Base-by-base conservation (phyloP, 768 basidiomycete genomes). In the Sistotremastrum niveocremeum region DNA sequence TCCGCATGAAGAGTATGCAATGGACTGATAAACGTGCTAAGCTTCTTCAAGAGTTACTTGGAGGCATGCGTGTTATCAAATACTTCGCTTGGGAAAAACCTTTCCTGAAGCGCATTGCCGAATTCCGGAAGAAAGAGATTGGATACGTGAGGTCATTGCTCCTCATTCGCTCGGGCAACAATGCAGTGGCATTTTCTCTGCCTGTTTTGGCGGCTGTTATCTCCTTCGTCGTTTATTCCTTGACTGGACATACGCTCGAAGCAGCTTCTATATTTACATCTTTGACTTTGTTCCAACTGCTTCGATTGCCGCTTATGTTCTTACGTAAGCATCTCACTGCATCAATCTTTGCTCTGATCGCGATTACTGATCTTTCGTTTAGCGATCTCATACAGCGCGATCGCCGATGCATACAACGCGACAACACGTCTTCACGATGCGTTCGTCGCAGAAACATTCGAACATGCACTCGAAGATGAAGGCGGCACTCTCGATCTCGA, bases 1-100 rank as follows among this genome's bases (percentile, higher is more conserved):
- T 82, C 45, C 73, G 93, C 8, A 66, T 69, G 48, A 83, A 80
- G 57, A 76, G 78, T 44, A 91, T 93, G 86, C 60, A 62, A 1
- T 94, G 84, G 84, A 95, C 84, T 4, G 93, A 98, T 57, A 85
- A 84, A 57, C 77, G 93, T 7, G 84, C 84, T 9, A 90, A 88
- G 56, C 64, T 91, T 4, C 71, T 95, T 7, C 90, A 93, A 59
- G 93, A 98, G 58, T 70, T 98, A 1, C 64, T 95, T 0, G 79
- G 81, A 9, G 85, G 86, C 1, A 91, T 95, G 77, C 82, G 86
- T 52, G 74, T 94, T 50, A 84, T 95, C 71, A 95, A 95, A 61
- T 81, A 82, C 60, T 93, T 93, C 61, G 79, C 84, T 4, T 91
- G 87, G 87, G 87, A 90, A 56, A 55, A 62, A 2, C 86, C 91